A percentile compares a stretch with the other conserved stretches of the same genome.
These are phyloP conservation scores for Remersonia thermophila DNA, from an alignment of 2,329 filamentous ascomycete genomes.

Conservation along the genomic window DNA sequence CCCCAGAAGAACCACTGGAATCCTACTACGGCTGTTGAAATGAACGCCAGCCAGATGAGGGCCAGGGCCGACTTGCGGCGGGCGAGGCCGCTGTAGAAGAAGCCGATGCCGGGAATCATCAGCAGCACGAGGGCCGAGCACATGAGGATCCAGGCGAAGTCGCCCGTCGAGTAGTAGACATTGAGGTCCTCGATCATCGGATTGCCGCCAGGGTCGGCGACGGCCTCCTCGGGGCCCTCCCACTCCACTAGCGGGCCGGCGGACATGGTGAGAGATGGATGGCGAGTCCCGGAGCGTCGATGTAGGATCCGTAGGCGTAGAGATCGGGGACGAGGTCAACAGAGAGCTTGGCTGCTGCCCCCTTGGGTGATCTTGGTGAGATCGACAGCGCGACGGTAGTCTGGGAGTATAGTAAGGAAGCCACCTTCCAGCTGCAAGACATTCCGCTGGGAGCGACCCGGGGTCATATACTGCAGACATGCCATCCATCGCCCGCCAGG, in stretches of 20 bases:
- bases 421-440: too few relatives aligned
- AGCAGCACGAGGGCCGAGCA: constrained; percentile 70
- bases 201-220: constrained; percentile 37
- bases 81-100: constrained; percentile 88
- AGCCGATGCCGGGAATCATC: constrained; percentile 88
- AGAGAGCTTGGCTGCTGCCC: not conserved
- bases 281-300: too few relatives aligned
- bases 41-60: constrained; percentile 73
- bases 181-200: constrained; percentile 61
- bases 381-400: too few relatives aligned
- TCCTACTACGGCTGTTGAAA: constrained; percentile 64
- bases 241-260: constrained; percentile 25
- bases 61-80: constrained; percentile 81
- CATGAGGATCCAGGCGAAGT: constrained; percentile 71
- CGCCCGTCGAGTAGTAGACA: constrained; percentile 73
- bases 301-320: too few relatives aligned
- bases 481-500: not conserved
- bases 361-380: not conserved
- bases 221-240: constrained; percentile 42
- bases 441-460: not conserved
- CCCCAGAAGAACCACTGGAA: constrained; percentile 98
- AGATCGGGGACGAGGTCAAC: not conserved
- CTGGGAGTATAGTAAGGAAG: too few relatives aligned
- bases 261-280: constrained; percentile 21
- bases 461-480: not conserved